Conservation (phyloP, 2,329 filamentous ascomycete genomes). For the Cytospora piceae region DNA sequence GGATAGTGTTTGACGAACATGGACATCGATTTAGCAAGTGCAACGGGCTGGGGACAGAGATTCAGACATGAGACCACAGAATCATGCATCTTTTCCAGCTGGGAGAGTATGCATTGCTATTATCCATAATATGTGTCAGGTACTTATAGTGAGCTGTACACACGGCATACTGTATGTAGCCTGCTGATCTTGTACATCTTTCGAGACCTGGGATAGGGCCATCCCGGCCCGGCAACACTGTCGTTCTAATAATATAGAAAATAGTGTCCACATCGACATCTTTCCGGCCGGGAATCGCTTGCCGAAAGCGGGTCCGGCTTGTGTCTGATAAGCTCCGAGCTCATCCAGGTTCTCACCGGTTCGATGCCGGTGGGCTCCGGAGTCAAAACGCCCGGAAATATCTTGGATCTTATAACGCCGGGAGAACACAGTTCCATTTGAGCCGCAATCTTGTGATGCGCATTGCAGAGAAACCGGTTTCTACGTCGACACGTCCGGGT, state of each 20-base stretch:
- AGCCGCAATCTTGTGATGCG: neutral
- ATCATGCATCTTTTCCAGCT: too few species aligned
- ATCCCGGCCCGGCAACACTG: conserved; percentile 9
- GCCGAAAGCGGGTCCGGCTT: conserved; percentile 8
- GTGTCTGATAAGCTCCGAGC: conserved; percentile 23
- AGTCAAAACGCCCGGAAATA: neutral
- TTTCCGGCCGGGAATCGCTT: neutral
- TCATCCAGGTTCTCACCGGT: conserved; percentile 16
- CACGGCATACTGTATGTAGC: too few species aligned
- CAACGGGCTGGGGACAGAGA: too few species aligned
- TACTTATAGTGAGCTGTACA: too few species aligned
- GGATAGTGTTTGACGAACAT: neutral
- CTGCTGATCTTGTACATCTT: too few species aligned
- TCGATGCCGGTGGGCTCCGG: conserved; percentile 17
- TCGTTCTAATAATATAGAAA: neutral
- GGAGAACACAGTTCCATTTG: neutral
- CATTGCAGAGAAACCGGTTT: neutral
- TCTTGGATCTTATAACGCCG: conserved; percentile 12
- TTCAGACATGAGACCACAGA: too few species aligned
- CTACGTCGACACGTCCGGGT: neutral
- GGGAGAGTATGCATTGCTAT: too few species aligned
- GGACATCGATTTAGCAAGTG: neutral
- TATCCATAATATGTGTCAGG: too few species aligned
- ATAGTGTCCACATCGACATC: neutral
- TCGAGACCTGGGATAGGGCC: neutral